Conservation (phyloP, 2,329 filamentous ascomycete species). For the Zasmidium citrigriseum region DNA sequence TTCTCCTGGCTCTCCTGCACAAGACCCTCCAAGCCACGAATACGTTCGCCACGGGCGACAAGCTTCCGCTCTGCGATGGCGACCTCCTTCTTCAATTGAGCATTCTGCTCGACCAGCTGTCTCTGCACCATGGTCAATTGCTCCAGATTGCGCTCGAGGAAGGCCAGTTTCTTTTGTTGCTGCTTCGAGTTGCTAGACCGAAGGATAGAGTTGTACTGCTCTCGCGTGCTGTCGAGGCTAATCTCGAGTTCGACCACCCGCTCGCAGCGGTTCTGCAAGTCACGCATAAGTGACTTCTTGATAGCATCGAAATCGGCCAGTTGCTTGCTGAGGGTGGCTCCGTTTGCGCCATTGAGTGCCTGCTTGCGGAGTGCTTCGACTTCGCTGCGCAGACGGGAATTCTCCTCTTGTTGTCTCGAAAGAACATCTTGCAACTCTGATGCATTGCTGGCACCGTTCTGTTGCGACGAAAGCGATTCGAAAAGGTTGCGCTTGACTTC, state of each 20-base stretch:
- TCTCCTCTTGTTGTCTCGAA: constrained; percentile 75
- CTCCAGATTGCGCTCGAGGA: constrained; percentile 96
- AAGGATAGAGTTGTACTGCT: constrained; percentile 98
- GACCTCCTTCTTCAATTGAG: constrained; percentile 96
- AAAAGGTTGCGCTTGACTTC: constrained; percentile 81
- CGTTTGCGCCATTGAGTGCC: constrained; percentile 60
- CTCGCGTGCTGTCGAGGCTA: constrained; percentile 91
- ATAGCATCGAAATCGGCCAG: constrained; percentile 98
- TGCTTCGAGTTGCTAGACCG: constrained; percentile 96
- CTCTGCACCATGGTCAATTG: constrained; percentile 96
- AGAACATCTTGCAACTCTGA: constrained; percentile 71
- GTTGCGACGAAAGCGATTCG: constrained; percentile 71
- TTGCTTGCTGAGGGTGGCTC: constrained; percentile 87
- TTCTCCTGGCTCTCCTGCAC: constrained; percentile 98
- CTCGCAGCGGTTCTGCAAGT: constrained; percentile 97
- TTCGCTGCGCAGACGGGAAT: constrained; percentile 74
- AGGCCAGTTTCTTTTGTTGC: constrained; percentile 99
- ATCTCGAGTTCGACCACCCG: constrained; percentile 96
- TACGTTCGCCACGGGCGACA: constrained; percentile 94
- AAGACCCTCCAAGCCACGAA: constrained; percentile 87
- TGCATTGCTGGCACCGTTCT: constrained; percentile 48
- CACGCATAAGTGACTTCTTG: constrained; percentile 99
- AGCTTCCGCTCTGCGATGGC: constrained; percentile 97
- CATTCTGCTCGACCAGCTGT: constrained; percentile 97
- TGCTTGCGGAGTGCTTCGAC: constrained; percentile 79